Conservation (phyloP, 306 rosid genomes). For the Biancaea sappan region DNA sequence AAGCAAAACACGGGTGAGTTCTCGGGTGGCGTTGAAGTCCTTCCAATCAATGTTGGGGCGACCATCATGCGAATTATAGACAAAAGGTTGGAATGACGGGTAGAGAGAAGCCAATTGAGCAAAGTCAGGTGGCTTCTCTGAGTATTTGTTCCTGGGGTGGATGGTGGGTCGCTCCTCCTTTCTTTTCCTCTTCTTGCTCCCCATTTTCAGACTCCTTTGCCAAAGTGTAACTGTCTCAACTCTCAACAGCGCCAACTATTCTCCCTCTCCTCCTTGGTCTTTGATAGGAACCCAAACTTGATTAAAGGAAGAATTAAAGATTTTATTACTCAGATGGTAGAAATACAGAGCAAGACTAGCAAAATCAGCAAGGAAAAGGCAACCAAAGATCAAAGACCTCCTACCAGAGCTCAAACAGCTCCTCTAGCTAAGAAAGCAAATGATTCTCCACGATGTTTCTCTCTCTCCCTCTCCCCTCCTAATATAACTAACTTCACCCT, state of each 20-base stretch:
- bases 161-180: conserved; percentile 43
- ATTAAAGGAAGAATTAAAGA: no score
- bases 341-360: no score
- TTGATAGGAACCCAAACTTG: no score
- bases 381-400: no score
- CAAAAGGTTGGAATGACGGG: conserved; percentile 59
- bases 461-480: no score
- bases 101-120: conserved; percentile 73
- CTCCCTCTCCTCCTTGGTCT: not conserved
- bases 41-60: conserved; percentile 21
- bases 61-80: not conserved
- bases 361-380: no score
- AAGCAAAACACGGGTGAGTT: conserved; percentile 42
- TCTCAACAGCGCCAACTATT: not conserved
- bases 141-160: conserved; percentile 71
- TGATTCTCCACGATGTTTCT: no score
- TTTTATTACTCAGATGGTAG: no score
- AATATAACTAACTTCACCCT: no score
- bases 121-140: conserved; percentile 82
- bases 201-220: not conserved
- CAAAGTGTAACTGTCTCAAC: not conserved
- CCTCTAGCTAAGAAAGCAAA: no score
- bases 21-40: conserved; percentile 19
- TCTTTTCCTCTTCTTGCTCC: conserved; percentile 55
- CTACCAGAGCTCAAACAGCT: no score